A percentile compares a stretch with the other conserved stretches of the same genome.
These are phyloP conservation scores for Phytophthora pseudosyringae DNA, from an alignment of 352 stramenopile species.

Conservation along the genomic window DNA sequence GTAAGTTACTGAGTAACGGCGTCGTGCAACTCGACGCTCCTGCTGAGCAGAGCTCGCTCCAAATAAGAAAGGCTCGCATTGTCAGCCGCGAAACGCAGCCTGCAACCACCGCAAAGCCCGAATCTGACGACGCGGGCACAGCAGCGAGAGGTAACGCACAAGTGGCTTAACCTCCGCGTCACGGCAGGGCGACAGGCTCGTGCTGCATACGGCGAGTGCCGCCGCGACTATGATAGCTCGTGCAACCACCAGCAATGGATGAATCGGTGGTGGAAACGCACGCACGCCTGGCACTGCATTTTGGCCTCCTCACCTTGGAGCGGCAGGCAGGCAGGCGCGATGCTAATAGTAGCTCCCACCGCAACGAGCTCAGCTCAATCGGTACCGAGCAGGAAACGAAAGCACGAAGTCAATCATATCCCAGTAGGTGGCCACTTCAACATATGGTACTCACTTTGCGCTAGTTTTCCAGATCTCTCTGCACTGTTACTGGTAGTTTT, in stretches of 20 bases:
- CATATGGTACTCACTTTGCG: background rate
- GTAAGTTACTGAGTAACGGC: too few species aligned
- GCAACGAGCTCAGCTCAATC: background rate
- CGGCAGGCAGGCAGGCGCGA: too few species aligned
- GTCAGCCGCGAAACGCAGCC: background rate
- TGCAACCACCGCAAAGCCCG: background rate
- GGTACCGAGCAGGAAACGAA: background rate
- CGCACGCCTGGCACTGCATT: background rate
- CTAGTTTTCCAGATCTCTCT: background rate
- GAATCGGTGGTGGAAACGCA: background rate
- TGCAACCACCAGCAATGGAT: background rate
- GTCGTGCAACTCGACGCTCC: background rate
- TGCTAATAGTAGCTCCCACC: too few species aligned
- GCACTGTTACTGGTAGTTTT: background rate
- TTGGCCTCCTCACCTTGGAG: background rate
- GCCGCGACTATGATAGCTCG: background rate
- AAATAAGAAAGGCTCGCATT: slow-evolving; percentile 13
- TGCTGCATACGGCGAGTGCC: background rate
- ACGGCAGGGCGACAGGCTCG: background rate
- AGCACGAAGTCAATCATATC: too few species aligned
- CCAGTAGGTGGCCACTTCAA: slow-evolving; percentile 1
- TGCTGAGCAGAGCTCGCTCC: background rate
- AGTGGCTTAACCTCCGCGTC: background rate
- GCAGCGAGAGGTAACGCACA: background rate
- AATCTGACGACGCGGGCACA: background rate